Evolutionary conservation across 345 rosid genomes (phyloP).

Genomic region (Laguncularia racemosa): DNA sequence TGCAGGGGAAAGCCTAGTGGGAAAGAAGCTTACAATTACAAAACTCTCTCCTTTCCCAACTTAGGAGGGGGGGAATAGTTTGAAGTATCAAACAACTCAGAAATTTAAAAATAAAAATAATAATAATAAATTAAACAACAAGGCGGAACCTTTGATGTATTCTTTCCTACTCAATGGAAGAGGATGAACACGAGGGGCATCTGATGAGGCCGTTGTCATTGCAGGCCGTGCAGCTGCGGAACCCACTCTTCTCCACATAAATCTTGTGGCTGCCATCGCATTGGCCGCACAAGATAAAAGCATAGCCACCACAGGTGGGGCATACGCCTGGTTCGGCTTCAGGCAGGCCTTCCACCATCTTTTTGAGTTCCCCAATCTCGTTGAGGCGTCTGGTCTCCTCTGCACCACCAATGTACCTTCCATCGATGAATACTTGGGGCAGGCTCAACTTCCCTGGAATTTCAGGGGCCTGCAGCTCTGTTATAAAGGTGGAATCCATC

Average conservation of each 20-base stretch:
- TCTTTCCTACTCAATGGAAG: slow-evolving; percentile 7
- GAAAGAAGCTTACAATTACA: no score
- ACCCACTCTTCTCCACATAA: slow-evolving; percentile 51
- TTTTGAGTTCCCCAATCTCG: slow-evolving; percentile 88
- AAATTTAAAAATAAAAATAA: no score
- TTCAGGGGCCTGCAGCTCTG: slow-evolving; percentile 28
- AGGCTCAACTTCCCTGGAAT: slow-evolving; percentile 28
- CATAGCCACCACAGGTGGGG: slow-evolving; percentile 52
- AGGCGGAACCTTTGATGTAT: no score
- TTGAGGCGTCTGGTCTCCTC: slow-evolving; percentile 69
- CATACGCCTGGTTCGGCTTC: slow-evolving; percentile 43
- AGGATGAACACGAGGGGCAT: slow-evolving; percentile 72
- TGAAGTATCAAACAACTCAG: no score
- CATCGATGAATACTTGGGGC: slow-evolving; percentile 80
- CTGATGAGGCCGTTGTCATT: slow-evolving; percentile 87
- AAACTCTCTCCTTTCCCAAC: no score
- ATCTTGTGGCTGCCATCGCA: slow-evolving; percentile 87
- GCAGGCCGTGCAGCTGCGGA: slow-evolving; percentile 55
- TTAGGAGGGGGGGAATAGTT: no score
- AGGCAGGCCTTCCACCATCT: slow-evolving; percentile 52
- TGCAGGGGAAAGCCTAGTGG: no score
- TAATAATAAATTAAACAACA: no score
- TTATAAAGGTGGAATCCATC: slow-evolving; percentile 62
- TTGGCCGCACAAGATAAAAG: slow-evolving; percentile 52
- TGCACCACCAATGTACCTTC: slow-evolving; percentile 77